phyloP scores from a whole-genome alignment of 1,284 basidiomycete species.

The Cutaneotrichosporon arboriforme region DNA sequence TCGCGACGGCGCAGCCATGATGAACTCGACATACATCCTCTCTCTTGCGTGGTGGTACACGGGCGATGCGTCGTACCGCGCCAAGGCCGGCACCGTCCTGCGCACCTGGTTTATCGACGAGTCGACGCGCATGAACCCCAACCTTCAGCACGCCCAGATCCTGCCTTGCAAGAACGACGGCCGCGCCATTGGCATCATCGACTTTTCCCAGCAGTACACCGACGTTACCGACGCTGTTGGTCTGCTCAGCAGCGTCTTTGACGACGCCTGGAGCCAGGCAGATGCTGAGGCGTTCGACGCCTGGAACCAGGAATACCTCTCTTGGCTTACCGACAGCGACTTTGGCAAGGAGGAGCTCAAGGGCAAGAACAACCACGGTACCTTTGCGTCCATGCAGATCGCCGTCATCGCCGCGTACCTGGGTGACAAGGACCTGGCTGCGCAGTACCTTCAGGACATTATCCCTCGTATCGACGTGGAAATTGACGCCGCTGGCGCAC shows the following conservation, averaged over 20 bases:
- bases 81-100: background rate
- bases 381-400: conserved; percentile 12
- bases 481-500: conserved; percentile 6
- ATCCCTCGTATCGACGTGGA: background rate
- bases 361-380: conserved; percentile 13
- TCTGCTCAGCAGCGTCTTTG: conserved; percentile 1
- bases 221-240: conserved; percentile 9
- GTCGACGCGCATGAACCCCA: conserved; percentile 4
- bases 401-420: conserved; percentile 7
- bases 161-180: conserved; percentile 7
- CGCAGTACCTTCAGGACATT: background rate
- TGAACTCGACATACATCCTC: conserved; percentile 7
- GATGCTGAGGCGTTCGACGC: conserved; percentile 4
- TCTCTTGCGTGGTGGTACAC: conserved; percentile 14
- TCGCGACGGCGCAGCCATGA: conserved; percentile 7
- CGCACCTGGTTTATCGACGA: conserved; percentile 10
- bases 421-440: conserved; percentile 2
- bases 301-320: conserved; percentile 11
- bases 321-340: conserved; percentile 6
- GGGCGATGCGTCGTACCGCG: conserved; percentile 3
- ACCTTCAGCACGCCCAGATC: conserved; percentile 13
- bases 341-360: conserved; percentile 10
- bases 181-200: conserved; percentile 12
- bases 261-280: conserved; percentile 1
- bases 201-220: conserved; percentile 16